These are phyloP conservation scores for Gossypium australe DNA, from an alignment of 345 rosid species.

Conservation along the genomic window DNA sequence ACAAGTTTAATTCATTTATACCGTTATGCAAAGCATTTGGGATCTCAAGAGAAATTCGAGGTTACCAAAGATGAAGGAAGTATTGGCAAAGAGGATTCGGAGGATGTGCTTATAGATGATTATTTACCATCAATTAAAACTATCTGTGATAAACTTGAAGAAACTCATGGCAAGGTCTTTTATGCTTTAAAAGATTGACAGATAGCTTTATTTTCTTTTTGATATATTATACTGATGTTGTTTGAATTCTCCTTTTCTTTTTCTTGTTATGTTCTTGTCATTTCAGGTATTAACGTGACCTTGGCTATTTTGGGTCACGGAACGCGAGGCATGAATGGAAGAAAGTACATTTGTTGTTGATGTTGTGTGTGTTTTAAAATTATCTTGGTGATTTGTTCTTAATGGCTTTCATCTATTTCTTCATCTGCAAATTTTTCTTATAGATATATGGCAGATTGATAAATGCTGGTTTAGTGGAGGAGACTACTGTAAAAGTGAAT, in stretches of 20 bases:
- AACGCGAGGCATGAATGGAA: constrained; percentile 60
- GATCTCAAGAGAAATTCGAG: constrained; percentile 64
- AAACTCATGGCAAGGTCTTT: constrained; percentile 60
- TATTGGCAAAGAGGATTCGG: constrained; percentile 31
- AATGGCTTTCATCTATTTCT: not conserved
- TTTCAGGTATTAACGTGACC: constrained; percentile 68
- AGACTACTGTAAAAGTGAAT: constrained; percentile 64
- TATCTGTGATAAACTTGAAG: constrained; percentile 68
- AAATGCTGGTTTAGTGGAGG: constrained; percentile 60
- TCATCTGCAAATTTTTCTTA: not conserved
- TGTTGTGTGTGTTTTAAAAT: not conserved
- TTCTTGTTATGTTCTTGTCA: constrained; percentile 60
- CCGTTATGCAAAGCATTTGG: constrained; percentile 69
- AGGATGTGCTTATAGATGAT: constrained; percentile 64
- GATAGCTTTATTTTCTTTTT: constrained; percentile 14
- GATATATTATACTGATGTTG: constrained; percentile 24
- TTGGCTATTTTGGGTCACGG: constrained; percentile 54
- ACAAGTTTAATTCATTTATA: constrained; percentile 57
- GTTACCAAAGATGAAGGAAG: constrained; percentile 45
- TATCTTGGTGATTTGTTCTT: not conserved
- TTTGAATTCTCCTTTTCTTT: not conserved
- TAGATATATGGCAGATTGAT: constrained; percentile 65
- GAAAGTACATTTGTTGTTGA: constrained; percentile 19
- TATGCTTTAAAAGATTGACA: not conserved
- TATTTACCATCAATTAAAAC: constrained; percentile 71